Base-by-base conservation (phyloP, 257 asterid genomes). In the Schizonepeta tenuifolia region DNA sequence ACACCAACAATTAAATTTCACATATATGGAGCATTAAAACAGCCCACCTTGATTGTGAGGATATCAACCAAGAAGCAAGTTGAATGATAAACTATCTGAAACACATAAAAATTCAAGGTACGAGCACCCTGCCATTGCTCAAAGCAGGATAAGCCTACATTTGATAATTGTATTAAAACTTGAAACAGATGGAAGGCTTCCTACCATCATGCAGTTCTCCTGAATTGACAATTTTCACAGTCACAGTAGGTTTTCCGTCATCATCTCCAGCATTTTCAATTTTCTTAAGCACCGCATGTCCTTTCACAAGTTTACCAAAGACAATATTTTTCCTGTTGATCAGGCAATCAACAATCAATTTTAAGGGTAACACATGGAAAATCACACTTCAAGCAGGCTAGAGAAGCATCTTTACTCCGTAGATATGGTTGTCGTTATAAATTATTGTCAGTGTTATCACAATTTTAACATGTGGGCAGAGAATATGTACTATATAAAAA, bases 221-320 rank as follows among this genome's bases (percentile, higher is more conserved):
- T 70, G 89, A 87, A 79, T 92, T 87, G 63, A 90, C 83, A 72
- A 95, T 88, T 88, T 95, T 95, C 77, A 92, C 98, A 22, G 96
- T 90, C 36, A 92, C 99, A 66, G 89, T 76, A 71, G 98, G 98
- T 67, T 82, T 85, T 21, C 98, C 99, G 53, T 86, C 93, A 64
- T 86, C 97, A 79, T 85, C 92, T 60, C 96, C 99, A 55, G 83
- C 91, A 80, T 84, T 74, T 81, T 95, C 99, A 59, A 95, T 95
- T 88, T 90, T 95, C 80, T 87, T 90, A 83, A 95, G 79, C 78
- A 92, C 83, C 44, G 85, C 97, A 69, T 78, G 82, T 24, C 99
- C 99, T 65, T 86, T 85, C 53, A 95, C 86, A 82, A 95, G 98
- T 79, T 88, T 92, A 69, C 99, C 99, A 31, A 95, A 95, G 65